Evolutionary conservation across 1,139 yeast species (phyloP).

Genomic region (Martiniozyma asiatica): DNA sequence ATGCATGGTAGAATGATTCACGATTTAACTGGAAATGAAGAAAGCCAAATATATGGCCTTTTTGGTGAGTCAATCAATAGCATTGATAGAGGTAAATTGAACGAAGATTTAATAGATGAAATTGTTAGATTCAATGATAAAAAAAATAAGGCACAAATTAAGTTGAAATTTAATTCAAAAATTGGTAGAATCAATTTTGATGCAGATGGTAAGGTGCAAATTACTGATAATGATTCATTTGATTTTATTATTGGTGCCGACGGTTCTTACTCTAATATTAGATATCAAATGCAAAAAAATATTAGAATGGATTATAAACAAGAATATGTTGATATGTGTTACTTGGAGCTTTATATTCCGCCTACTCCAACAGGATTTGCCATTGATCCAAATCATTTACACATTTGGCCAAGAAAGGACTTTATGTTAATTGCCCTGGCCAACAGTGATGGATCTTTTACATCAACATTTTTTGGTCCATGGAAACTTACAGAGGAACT

Average conservation of each 20-base stretch:
- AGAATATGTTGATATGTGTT: conserved; percentile 75
- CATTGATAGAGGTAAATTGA: conserved; percentile 64
- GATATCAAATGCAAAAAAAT: conserved; percentile 56
- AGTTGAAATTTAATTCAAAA: conserved; percentile 46
- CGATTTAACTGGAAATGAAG: conserved; percentile 48
- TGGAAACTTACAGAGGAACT: conserved; percentile 54
- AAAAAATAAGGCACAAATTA: conserved; percentile 27
- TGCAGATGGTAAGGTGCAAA: conserved; percentile 5
- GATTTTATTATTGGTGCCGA: conserved; percentile 75
- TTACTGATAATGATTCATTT: conserved; percentile 7
- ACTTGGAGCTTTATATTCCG: conserved; percentile 69
- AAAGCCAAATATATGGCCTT: conserved; percentile 68
- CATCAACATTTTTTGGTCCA: conserved; percentile 83
- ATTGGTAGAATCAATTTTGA: conserved; percentile 21
- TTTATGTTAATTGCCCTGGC: conserved; percentile 88
- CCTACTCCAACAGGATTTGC: conserved; percentile 35
- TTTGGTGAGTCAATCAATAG: conserved; percentile 79
- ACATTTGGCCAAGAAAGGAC: conserved; percentile 85
- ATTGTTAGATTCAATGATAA: conserved; percentile 29
- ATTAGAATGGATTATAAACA: conserved; percentile 64
- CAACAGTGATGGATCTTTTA: conserved; percentile 75
- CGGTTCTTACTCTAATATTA: conserved; percentile 70
- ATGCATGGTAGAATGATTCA: conserved; percentile 91
- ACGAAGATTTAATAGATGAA: conserved; percentile 53
- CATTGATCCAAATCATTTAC: conserved; percentile 68